Base-by-base conservation (phyloP, 176 grass and related monocot species). In the Aegilops tauschii region DNA sequence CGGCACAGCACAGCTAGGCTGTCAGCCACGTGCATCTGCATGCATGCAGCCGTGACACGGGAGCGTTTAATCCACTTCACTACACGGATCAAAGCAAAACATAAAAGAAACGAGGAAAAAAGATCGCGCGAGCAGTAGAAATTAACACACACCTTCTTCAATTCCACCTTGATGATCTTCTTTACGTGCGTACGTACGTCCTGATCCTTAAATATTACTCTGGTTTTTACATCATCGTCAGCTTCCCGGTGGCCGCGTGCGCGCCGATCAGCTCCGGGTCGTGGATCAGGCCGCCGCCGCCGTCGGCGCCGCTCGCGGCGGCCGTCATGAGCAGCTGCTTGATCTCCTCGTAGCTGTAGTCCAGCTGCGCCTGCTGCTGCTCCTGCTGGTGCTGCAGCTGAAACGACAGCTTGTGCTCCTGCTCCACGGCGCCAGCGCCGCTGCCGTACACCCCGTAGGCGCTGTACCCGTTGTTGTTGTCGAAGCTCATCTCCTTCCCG, bases 301-400 rank as follows among this genome's bases (percentile, higher is more conserved):
- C 78, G 47, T 50, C 61, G 45, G 23, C 74, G 23, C 83, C 69
- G 25, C 32, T 12, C 47, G 44, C 73, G 0, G 91, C 35, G 0
- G 91, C 35, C 27, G 76, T 82, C 86, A 91, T 85, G 0, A 98
- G 82, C 18, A 98, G 87, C 77, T 98, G 93, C 68, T 94, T 98
- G 61, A 98, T 91, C 88, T 95, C 96, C 17, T 95, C 96, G 69
- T 89, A 94, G 69, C 84, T 95, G 84, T 94, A 95, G 32, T 92
- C 93, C 17, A 98, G 73, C 30, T 79, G 84, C 20, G 68, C 80
- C 29, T 90, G 88, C 10, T 87, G 9, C 9, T 86, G 56, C 54
- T 82, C 52, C 7, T 87, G 84, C 6, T 18, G 9, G 4, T 86
- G 75, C 27, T 59, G 54, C 0, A 59, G 54, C 54, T 59, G 54